phyloP scores from a whole-genome alignment of 208 protist genomes.

The Crithidia expoeki region DNA sequence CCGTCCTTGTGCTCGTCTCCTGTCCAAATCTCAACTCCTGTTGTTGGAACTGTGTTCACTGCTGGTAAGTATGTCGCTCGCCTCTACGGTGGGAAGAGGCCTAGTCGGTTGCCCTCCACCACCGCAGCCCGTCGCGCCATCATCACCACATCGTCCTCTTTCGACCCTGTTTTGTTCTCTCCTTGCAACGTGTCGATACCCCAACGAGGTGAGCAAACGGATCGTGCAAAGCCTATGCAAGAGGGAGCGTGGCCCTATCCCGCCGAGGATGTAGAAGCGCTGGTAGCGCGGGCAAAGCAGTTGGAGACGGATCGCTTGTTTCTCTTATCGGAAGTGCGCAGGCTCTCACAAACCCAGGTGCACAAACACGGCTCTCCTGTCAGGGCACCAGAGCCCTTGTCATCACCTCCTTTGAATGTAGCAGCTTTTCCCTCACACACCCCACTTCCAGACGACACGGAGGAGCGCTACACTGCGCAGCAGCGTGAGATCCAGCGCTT shows the following conservation, averaged over 20 bases:
- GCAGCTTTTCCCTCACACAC: background rate
- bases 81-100: background rate
- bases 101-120: slow-evolving; percentile 24
- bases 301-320: slow-evolving; percentile 27
- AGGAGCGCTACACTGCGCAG: slow-evolving; percentile 14
- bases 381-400: background rate
- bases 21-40: background rate
- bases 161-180: no score
- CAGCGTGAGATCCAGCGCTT: slow-evolving; percentile 25
- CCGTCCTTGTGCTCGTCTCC: background rate
- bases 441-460: background rate
- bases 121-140: slow-evolving; percentile 29
- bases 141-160: slow-evolving; percentile 12
- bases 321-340: slow-evolving; percentile 21
- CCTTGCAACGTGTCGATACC: background rate
- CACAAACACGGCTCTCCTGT: background rate
- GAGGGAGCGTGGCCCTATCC: slow-evolving; percentile 19
- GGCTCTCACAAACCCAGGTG: background rate
- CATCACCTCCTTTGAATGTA: background rate
- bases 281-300: slow-evolving; percentile 26
- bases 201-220: background rate
- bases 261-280: slow-evolving; percentile 29
- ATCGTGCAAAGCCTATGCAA: background rate
- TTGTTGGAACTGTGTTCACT: background rate
- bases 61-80: background rate